Percentiles rank a stretch among this genome's conserved stretches.
Evolutionary conservation across 768 basidiomycete species (phyloP).

Genomic region (Trametes sanguinea): DNA sequence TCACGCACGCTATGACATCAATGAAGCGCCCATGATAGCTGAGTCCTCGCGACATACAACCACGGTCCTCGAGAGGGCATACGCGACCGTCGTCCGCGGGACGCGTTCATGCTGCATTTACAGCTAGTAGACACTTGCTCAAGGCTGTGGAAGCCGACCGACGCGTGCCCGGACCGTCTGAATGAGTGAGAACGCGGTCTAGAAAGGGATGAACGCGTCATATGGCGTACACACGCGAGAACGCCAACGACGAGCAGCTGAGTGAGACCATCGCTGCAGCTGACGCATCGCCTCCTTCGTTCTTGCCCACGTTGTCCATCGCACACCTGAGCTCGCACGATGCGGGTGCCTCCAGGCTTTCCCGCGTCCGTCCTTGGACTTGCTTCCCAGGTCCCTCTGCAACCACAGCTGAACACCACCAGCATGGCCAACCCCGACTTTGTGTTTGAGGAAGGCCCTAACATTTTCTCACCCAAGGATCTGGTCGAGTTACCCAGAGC

Average conservation of each 20-base stretch:
- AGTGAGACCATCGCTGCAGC: not conserved
- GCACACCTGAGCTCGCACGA: conserved; percentile 29
- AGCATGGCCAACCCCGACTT: conserved; percentile 42
- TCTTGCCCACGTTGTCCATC: conserved; percentile 10
- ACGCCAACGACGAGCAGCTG: not conserved
- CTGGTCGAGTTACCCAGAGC: conserved; percentile 71
- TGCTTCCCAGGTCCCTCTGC: conserved; percentile 54
- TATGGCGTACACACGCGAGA: conserved; percentile 10
- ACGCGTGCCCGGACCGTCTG: not conserved
- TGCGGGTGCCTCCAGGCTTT: conserved; percentile 49
- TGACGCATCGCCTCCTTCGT: conserved; percentile 10
- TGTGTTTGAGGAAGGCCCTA: conserved; percentile 55
- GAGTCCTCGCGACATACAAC: too few relatives aligned
- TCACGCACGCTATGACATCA: conserved; percentile 1
- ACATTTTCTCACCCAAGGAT: conserved; percentile 71
- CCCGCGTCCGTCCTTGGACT: conserved; percentile 53
- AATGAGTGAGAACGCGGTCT: not conserved
- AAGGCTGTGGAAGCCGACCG: not conserved
- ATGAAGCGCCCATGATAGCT: too few relatives aligned
- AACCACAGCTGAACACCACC: conserved; percentile 21
- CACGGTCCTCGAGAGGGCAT: too few relatives aligned
- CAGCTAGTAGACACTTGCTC: not conserved
- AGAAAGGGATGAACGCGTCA: conserved; percentile 4
- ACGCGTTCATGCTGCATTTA: not conserved
- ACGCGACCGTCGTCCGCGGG: too few relatives aligned